These are phyloP conservation scores for Xylaria telfairii DNA, from an alignment of 495 filamentous ascomycete species.

Conservation along the genomic window DNA sequence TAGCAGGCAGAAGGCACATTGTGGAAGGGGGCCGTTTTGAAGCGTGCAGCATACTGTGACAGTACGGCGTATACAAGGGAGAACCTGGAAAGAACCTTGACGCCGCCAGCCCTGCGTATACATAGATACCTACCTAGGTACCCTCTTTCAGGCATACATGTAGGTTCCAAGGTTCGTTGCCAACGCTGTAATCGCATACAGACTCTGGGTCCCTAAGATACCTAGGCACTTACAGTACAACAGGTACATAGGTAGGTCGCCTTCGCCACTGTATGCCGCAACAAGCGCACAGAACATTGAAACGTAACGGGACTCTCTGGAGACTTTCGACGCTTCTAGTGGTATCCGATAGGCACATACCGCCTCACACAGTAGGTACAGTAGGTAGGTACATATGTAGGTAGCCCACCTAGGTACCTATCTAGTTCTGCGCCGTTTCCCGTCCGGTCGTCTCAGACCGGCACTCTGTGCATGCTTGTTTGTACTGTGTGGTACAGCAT, in stretches of 20 bases:
- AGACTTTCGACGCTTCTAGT: too few species aligned
- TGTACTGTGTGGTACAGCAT: conserved; percentile 4
- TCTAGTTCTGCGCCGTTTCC: neutral
- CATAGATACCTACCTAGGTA: neutral
- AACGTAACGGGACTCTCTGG: neutral
- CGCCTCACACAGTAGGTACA: neutral
- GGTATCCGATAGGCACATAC: conserved; percentile 4
- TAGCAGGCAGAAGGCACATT: neutral
- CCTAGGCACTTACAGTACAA: too few species aligned
- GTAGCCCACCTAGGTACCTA: neutral
- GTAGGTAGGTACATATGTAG: neutral
- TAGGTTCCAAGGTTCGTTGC: conserved; percentile 1
- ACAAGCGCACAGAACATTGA: conserved; percentile 10
- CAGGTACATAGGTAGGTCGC: too few species aligned
- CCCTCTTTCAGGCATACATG: neutral
- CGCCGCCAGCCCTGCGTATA: conserved; percentile 14
- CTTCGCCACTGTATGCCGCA: conserved; percentile 17
- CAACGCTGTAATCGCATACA: neutral
- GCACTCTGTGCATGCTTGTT: neutral
- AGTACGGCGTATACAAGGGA: neutral
- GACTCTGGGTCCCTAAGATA: too few species aligned
- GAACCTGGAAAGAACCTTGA: neutral
- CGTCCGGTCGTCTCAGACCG: neutral
- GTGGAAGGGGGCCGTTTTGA: neutral
- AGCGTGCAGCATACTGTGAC: neutral